Evolutionary conservation across 352 stramenopile species (phyloP).

Genomic region (Phytopythium litorale): DNA sequence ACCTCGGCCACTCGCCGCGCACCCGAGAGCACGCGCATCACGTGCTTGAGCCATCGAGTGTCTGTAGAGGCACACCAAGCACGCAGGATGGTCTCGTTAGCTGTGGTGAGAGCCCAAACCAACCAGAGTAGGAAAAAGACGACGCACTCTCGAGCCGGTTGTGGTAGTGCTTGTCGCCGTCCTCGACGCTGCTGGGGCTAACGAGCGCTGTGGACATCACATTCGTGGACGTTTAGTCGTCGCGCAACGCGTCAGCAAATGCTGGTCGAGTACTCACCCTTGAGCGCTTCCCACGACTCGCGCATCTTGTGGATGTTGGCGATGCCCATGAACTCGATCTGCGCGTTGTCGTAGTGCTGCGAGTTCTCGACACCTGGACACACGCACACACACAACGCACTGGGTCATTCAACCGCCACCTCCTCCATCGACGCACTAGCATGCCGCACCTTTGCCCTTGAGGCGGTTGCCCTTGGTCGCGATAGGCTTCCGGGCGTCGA

Average conservation of each 20-base stretch:
- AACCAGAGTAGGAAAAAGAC: background rate
- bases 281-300: constrained; percentile 89
- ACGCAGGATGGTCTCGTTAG: background rate
- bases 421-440: background rate
- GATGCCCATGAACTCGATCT: constrained; percentile 97
- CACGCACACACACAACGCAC: constrained; percentile 5
- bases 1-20: constrained; percentile 70
- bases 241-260: too few relatives aligned
- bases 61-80: constrained; percentile 35
- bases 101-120: constrained; percentile 2
- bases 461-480: constrained; percentile 79
- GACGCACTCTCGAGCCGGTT: constrained; percentile 78
- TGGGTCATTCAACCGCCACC: background rate
- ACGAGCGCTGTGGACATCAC: constrained; percentile 44
- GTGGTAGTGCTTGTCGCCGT: constrained; percentile 87
- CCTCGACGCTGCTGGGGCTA: constrained; percentile 75
- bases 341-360: constrained; percentile 94
- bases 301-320: constrained; percentile 99
- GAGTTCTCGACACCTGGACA: constrained; percentile 93
- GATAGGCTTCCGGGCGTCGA: constrained; percentile 80
- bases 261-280: constrained; percentile 33
- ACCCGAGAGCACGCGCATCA: constrained; percentile 86
- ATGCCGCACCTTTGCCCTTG: constrained; percentile 85
- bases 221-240: constrained; percentile 6
- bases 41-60: constrained; percentile 95